These are phyloP conservation scores for Gastrolobium villosum DNA, from an alignment of 306 rosid genomes.

Conservation along the genomic window DNA sequence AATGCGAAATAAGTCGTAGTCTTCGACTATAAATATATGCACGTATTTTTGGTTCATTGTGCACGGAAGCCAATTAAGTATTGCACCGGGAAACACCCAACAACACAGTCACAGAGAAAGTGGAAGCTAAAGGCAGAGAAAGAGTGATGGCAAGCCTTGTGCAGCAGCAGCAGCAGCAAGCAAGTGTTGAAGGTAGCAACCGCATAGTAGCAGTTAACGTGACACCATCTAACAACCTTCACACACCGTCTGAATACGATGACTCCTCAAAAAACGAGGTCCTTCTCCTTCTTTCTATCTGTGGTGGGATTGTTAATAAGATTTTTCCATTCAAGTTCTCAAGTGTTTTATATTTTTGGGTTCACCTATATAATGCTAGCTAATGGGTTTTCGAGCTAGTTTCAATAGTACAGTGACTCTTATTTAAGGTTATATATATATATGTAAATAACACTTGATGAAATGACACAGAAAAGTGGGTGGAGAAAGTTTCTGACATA, in stretches of 20 bases:
- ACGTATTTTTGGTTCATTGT: not conserved
- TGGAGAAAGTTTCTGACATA: conserved; percentile 74
- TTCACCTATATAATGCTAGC: not conserved
- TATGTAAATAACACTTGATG: too few species aligned
- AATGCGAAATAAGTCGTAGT: too few species aligned
- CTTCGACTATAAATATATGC: too few species aligned
- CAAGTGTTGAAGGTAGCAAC: conserved; percentile 41
- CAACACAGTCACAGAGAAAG: not conserved
- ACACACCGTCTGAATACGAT: not conserved
- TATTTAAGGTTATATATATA: too few species aligned
- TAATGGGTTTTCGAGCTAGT: too few species aligned
- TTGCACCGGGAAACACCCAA: too few species aligned
- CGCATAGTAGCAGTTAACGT: conserved; percentile 56
- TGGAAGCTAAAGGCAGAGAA: not conserved
- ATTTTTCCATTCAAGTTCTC: too few species aligned
- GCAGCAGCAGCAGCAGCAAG: conserved; percentile 29
- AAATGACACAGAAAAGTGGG: conserved; percentile 59
- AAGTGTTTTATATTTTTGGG: too few species aligned
- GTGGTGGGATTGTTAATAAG: not conserved
- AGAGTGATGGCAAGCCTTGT: conserved; percentile 43
- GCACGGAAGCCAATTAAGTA: not conserved
- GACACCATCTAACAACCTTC: conserved; percentile 15
- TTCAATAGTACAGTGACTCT: too few species aligned
- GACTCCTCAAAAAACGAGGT: conserved; percentile 53
- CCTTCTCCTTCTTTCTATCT: not conserved